These are phyloP conservation scores for Pelargonium myrrhifolium DNA, from an alignment of 441 rosid species.

Conservation along the genomic window DNA sequence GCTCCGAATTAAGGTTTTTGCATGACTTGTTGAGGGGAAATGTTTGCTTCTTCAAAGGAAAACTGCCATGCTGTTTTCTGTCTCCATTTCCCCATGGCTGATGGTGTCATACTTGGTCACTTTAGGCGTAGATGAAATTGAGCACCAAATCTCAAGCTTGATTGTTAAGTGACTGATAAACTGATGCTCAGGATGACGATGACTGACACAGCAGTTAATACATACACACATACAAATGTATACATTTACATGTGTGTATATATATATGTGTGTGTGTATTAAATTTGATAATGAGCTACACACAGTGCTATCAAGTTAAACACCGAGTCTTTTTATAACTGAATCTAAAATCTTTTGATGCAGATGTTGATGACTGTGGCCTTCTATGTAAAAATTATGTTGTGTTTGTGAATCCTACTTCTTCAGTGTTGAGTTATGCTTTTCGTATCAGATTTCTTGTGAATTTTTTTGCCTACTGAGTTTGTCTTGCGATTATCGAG, in stretches of 20 bases:
- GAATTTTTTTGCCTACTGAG: constrained; percentile 11
- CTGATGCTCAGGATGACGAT: no score
- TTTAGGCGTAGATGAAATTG: no score
- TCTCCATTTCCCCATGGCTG: no score
- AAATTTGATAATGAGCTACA: no score
- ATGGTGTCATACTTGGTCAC: no score
- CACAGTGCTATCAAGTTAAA: background rate
- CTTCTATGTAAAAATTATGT: background rate
- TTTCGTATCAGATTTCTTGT: background rate
- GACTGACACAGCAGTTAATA: no score
- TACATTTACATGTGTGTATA: no score
- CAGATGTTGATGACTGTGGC: background rate
- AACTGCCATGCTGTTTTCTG: background rate
- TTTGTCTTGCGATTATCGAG: constrained; percentile 6
- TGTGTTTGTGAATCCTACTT: background rate
- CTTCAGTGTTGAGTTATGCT: background rate
- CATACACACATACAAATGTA: no score
- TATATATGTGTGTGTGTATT: no score
- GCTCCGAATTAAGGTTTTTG: background rate
- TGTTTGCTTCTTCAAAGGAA: background rate
- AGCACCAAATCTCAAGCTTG: no score
- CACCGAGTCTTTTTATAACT: background rate
- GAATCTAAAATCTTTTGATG: background rate
- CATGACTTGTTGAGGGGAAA: background rate
- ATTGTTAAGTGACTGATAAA: no score